Evolutionary conservation across 2,329 filamentous ascomycete genomes (phyloP), one percentile per base, ranked within the genome.

Genomic region (Scedosporium boydii): DNA sequence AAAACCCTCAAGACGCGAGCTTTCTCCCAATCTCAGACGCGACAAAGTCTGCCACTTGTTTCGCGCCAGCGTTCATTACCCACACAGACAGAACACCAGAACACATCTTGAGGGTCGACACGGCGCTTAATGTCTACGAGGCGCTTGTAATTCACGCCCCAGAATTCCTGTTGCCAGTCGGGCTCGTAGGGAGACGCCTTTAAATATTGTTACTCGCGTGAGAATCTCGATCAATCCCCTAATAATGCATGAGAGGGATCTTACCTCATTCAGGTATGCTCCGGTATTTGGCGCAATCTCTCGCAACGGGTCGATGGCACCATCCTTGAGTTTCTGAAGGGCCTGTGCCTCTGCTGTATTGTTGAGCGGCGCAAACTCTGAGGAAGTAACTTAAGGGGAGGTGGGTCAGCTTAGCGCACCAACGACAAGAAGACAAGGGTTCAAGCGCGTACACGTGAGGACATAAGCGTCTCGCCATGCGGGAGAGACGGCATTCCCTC

Each of bases 71-170:
- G 67, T 55, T 80, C 77, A 60, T 74, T 78, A 0, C 79, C 79
- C 0, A 81, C 78, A 61, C 79, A 82, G 0, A 77, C 74, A 12
- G 74, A 66, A 63, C 79, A 82, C 73, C 78, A 80, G 14, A 83
- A 76, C 1, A 82, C 71, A 59, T 80, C 78, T 0, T 69, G 62
- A 0, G 80, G 80, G 64, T 83, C 80, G n/a, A 79, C 68, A 1
- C 65, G 55, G 12, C 72, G 70, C 70, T 83, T 83, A 60, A 82
- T 78, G 12, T 67, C 56, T 0, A 78, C 65, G 3, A 83, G 68
- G 1, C 72, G 71, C 14, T 72, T 66, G 64, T 82, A 82, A 56
- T 82, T 80, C 10, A 67, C 67, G 0, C 76, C 77, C 76, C 77
- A 80, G 64, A 78, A 80, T 0, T 71, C 70, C 6, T 70, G 67